Base-by-base conservation (phyloP, 805 yeast genomes). In the Saccharomycopsis synnaedendra region DNA sequence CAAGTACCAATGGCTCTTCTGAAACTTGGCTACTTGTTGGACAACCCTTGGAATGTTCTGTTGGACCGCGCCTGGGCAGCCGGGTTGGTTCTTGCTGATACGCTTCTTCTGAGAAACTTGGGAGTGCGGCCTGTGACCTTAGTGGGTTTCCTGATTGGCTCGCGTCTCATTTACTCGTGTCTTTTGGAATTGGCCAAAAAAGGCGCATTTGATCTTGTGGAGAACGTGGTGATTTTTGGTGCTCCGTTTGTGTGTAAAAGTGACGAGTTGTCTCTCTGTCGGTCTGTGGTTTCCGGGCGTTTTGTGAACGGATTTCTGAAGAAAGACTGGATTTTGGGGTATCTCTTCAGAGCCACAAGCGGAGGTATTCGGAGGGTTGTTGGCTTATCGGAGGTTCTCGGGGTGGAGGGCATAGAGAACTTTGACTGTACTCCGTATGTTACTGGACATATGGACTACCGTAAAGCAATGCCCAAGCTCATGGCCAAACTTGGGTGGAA, bases 21-120 rank as follows among this genome's bases (percentile, higher is more conserved):
- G 0, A 93, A 93, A 58, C 69, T 93, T 39, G 83, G 95, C 3
- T 93, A 93, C 56, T 65, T 93, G 32, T 71, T 93, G 31, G 98
- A 93, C 59, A 93, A 93, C 58, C 98, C 98, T 0, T 93, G 98
- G 98, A 90, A 83, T 59, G 97, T 93, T 4, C 89, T 97, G 0
- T 68, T 93, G 50, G 97, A 90, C 63, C 74, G 98, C 51, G 98
- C 98, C 0, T 90, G 97, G 97, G 75, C 88, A 40, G 95, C 97
- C 0, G 98, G 98, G 4, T 68, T 78, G 48, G 79, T 93, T 41
- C 64, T 93, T 45, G 97, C 98, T 0, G 97, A 93, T 61, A 87
- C 96, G 0, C 67, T 93, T 39, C 77, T 89, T 49, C 74, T 87
- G 30, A 81, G 94, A 40, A 90, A 89, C 62, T 68, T 93, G 56